Evolutionary conservation across 1,139 yeast genomes (phyloP).

Genomic region (Pichia sp.): DNA sequence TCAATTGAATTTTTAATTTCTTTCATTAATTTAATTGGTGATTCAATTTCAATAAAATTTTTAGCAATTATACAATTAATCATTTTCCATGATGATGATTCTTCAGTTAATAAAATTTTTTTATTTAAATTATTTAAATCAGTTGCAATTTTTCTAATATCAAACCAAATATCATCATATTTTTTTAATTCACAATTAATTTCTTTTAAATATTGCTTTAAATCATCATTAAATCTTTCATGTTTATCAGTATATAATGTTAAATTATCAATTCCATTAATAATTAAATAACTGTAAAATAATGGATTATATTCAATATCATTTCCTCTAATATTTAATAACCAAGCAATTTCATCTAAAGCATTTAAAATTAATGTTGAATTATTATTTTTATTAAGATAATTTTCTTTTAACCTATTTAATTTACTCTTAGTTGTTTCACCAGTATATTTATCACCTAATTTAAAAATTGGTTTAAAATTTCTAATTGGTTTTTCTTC

Average conservation of each 20-base stretch:
- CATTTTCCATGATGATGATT: slow-evolving; percentile 81
- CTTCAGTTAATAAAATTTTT: slow-evolving; percentile 55
- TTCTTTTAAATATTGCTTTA: slow-evolving; percentile 31
- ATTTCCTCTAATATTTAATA: slow-evolving; percentile 77
- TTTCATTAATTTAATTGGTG: slow-evolving; percentile 70
- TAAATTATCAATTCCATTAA: slow-evolving; percentile 44
- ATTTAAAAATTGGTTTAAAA: slow-evolving; percentile 38
- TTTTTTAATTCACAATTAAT: slow-evolving; percentile 43
- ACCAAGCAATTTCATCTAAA: slow-evolving; percentile 90
- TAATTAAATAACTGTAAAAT: slow-evolving; percentile 71
- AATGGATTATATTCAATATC: slow-evolving; percentile 90
- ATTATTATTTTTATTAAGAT: slow-evolving; percentile 36
- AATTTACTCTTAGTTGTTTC: slow-evolving; percentile 38
- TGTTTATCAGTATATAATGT: slow-evolving; percentile 53
- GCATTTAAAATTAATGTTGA: slow-evolving; percentile 53
- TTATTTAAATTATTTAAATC: slow-evolving; percentile 34
- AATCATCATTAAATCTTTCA: slow-evolving; percentile 26
- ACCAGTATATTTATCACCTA: slow-evolving; percentile 41
- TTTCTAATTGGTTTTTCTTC: slow-evolving; percentile 43
- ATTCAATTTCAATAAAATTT: slow-evolving; percentile 43
- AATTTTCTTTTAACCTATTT: slow-evolving; percentile 37
- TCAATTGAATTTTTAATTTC: slow-evolving; percentile 72
- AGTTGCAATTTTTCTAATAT: slow-evolving; percentile 40
- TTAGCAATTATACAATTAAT: slow-evolving; percentile 40
- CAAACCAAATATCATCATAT: slow-evolving; percentile 53